Percentiles rank a stretch among this genome's conserved stretches.
Evolutionary conservation across 345 rosid species (phyloP).

Genomic region (Pugionium cornutum): DNA sequence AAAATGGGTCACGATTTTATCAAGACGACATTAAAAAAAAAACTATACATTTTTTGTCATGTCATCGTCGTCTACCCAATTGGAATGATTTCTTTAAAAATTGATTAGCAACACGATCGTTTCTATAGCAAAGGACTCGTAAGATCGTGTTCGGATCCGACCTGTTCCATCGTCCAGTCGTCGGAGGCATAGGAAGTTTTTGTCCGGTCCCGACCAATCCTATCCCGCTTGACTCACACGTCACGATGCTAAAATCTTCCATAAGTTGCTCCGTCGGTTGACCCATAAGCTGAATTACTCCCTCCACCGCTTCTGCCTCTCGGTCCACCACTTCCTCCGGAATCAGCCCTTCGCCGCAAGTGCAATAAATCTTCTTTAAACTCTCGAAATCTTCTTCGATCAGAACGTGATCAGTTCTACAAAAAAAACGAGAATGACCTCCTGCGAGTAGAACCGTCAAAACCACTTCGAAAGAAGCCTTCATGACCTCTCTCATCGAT

Average conservation of each 20-base stretch:
- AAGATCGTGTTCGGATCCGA: slow-evolving; percentile 82
- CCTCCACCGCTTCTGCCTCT: slow-evolving; percentile 72
- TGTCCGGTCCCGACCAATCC: slow-evolving; percentile 51
- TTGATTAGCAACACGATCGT: slow-evolving; percentile 61
- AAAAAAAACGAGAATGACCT: slow-evolving; percentile 56
- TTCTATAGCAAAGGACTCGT: slow-evolving; percentile 70
- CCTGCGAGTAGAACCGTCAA: slow-evolving; percentile 77
- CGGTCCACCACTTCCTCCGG: slow-evolving; percentile 58
- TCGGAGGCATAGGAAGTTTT: slow-evolving; percentile 74
- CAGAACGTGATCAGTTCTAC: slow-evolving; percentile 51
- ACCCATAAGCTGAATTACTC: slow-evolving; percentile 66
- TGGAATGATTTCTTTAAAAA: slow-evolving; percentile 77
- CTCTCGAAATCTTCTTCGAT: slow-evolving; percentile 69
- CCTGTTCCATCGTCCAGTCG: slow-evolving; percentile 75
- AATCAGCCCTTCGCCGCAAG: slow-evolving; percentile 74
- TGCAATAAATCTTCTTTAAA: slow-evolving; percentile 60
- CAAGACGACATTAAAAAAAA: neutral
- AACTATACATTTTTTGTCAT: neutral
- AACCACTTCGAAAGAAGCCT: slow-evolving; percentile 72
- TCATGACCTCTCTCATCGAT: slow-evolving; percentile 77
- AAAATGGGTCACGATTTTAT: neutral
- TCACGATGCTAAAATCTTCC: slow-evolving; percentile 69
- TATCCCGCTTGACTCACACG: slow-evolving; percentile 57
- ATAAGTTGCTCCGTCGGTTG: slow-evolving; percentile 66
- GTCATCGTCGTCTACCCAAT: slow-evolving; percentile 64